Base-by-base conservation (phyloP, 2,329 filamentous ascomycete genomes). In the Fusarium gaditjirri region DNA sequence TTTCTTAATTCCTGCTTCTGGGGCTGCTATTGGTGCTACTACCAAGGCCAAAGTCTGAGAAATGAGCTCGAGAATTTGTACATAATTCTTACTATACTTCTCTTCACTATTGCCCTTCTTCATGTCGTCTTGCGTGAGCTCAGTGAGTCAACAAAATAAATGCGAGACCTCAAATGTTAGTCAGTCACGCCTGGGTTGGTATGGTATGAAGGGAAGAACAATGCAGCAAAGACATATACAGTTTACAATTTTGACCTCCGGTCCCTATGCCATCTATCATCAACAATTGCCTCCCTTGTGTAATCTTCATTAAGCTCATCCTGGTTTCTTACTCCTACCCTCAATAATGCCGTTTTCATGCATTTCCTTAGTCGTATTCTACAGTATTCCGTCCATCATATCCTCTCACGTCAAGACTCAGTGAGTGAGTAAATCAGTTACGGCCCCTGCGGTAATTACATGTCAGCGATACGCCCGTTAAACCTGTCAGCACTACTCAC, bases 1-100 rank as follows among this genome's bases (percentile, higher is more conserved):
- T 43, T 86, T 86, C 71, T 71, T 86, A 70, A 68, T 85, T 16
- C 83, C 83, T 7, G 78, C 75, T 6, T 78, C 75, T 43, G 83
- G 74, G 4, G 49, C 61, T 21, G 61, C 68, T 14, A 72, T 77
- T 56, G 75, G 75, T 16, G 75, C 75, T 17, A 77, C 73, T 7
- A 77, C 75, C 6, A 72, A 55, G 44, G 47, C 59, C 2, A 62
- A 69, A 23, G 10, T 72, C 17, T 58, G 43, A 50, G 14, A 5
- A 11, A 10, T 10, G 3, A 3, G 11, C 27, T 29, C 4, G 1
- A 8, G 8, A 17, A 1, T 13, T n/a, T 65, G 39, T 42, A 23
- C 6, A 61, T 43, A 12, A 14, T 31, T 55, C 23, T 39, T 6
- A 21, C 12, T 2, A 31, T n/a, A 36, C 29, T 17, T 14, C 8